Percentiles rank a stretch among this genome's conserved stretches.
Conservation (phyloP, 129 eudicot genomes). For the Tagetes erecta region DNA sequence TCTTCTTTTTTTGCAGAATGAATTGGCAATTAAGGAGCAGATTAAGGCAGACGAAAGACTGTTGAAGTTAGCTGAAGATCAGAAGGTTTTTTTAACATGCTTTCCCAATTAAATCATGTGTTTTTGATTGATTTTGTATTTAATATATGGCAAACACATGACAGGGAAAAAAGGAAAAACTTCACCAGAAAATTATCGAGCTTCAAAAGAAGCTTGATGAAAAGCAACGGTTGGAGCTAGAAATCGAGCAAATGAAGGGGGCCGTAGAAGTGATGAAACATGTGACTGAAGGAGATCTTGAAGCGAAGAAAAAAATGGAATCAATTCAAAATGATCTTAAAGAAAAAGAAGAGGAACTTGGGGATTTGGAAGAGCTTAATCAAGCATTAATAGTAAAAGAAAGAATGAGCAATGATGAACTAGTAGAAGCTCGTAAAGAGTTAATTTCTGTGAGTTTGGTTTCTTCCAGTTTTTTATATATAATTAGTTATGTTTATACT, state of each 20-base stretch:
- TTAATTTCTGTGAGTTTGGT: constrained; percentile 46
- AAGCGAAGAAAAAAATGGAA: constrained; percentile 29
- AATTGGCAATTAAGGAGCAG: constrained; percentile 54
- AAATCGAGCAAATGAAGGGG: constrained; percentile 52
- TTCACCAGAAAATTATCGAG: constrained; percentile 45
- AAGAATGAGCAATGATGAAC: constrained; percentile 52
- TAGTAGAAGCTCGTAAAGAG: constrained; percentile 78
- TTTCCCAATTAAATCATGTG: not conserved
- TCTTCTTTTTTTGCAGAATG: constrained; percentile 47
- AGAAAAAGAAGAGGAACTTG: constrained; percentile 60
- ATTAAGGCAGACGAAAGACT: constrained; percentile 54
- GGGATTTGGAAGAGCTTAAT: constrained; percentile 42
- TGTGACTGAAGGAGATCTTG: constrained; percentile 44
- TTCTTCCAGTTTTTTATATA: not conserved
- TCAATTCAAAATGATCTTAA: constrained; percentile 37
- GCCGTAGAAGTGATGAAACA: constrained; percentile 55
- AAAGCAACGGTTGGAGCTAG: constrained; percentile 56
- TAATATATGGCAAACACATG: not conserved
- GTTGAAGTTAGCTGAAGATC: constrained; percentile 42
- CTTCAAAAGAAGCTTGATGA: constrained; percentile 60
- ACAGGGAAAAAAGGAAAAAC: constrained; percentile 60
- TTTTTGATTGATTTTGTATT: not conserved
- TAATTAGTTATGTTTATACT: not conserved
- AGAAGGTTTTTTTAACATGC: constrained; percentile 23
- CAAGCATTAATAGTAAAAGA: constrained; percentile 54